Evolutionary conservation across 306 rosid genomes (phyloP).

Genomic region (Quercus rubra): DNA sequence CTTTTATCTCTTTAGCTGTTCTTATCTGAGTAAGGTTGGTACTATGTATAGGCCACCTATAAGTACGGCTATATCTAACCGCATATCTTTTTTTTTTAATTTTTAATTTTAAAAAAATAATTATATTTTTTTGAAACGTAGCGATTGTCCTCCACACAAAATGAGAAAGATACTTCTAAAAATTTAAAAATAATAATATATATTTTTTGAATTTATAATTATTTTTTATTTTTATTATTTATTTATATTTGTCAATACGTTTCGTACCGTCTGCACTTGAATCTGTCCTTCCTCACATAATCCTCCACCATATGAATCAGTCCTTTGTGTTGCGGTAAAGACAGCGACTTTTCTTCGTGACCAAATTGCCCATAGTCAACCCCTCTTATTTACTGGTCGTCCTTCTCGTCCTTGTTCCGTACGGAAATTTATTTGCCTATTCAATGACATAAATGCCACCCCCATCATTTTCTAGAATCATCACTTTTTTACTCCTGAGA

Average conservation of each 20-base stretch:
- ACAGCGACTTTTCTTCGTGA: background rate
- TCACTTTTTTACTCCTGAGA: too few species aligned
- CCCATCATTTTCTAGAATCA: background rate
- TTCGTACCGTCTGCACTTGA: conserved; percentile 83
- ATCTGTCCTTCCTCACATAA: conserved; percentile 95
- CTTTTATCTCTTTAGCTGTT: conserved; percentile 48
- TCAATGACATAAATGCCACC: conserved; percentile 22
- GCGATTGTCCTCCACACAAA: too few species aligned
- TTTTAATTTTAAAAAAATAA: background rate
- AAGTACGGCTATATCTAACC: conserved; percentile 65
- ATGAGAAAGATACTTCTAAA: too few species aligned
- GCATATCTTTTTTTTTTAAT: conserved; percentile 1
- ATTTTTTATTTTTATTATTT: background rate
- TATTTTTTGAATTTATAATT: background rate
- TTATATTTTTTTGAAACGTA: background rate
- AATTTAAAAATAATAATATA: too few species aligned
- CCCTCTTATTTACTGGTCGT: conserved; percentile 2
- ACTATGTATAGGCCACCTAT: conserved; percentile 47
- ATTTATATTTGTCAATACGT: background rate
- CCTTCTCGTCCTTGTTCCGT: conserved; percentile 66
- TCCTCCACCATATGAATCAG: conserved; percentile 73
- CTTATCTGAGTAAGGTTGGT: conserved; percentile 87
- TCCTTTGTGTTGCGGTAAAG: conserved; percentile 14
- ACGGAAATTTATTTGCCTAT: conserved; percentile 2
- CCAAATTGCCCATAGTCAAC: conserved; percentile 28